Evolutionary conservation across 2,329 filamentous ascomycete species (phyloP).

Genomic region (Clathrospora elynae): DNA sequence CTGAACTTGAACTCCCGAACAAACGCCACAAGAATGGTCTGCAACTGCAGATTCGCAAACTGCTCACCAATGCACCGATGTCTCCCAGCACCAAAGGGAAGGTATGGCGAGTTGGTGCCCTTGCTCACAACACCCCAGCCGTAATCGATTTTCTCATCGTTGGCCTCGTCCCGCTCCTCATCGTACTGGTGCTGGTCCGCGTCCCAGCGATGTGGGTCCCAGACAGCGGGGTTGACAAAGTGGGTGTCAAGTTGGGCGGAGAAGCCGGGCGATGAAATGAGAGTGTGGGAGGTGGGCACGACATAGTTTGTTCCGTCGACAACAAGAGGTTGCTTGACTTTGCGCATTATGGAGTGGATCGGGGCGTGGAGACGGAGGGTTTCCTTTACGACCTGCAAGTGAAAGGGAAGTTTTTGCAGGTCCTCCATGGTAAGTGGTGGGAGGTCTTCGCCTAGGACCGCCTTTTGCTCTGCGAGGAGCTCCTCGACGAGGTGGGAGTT

Average conservation of each 20-base stretch:
- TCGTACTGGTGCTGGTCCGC: slow-evolving; percentile 59
- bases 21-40: slow-evolving; percentile 78
- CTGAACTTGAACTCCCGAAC: slow-evolving; percentile 80
- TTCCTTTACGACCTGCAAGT: slow-evolving; percentile 86
- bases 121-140: slow-evolving; percentile 93
- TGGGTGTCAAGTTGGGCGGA: slow-evolving; percentile 71
- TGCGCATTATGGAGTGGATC: slow-evolving; percentile 93
- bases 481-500: slow-evolving; percentile 79
- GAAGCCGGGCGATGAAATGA: slow-evolving; percentile 85
- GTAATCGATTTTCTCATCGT: slow-evolving; percentile 80
- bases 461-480: slow-evolving; percentile 80
- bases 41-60: slow-evolving; percentile 90
- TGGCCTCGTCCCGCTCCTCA: slow-evolving; percentile 61
- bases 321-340: slow-evolving; percentile 85
- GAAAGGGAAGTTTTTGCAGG: slow-evolving; percentile 77
- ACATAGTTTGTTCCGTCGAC: slow-evolving; percentile 82
- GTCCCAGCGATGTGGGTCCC: slow-evolving; percentile 94
- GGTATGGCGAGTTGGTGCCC: slow-evolving; percentile 84
- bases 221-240: slow-evolving; percentile 81
- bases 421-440: slow-evolving; percentile 77
- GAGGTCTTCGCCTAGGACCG: slow-evolving; percentile 73
- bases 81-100: slow-evolving; percentile 90
- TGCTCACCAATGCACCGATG: slow-evolving; percentile 97
- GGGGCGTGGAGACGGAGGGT: slow-evolving; percentile 88
- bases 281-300: slow-evolving; percentile 77